A percentile compares a stretch with the other conserved stretches of the same genome.
Conservation (phyloP, 148 eudicot genomes). For the Talinum fruticosum region DNA sequence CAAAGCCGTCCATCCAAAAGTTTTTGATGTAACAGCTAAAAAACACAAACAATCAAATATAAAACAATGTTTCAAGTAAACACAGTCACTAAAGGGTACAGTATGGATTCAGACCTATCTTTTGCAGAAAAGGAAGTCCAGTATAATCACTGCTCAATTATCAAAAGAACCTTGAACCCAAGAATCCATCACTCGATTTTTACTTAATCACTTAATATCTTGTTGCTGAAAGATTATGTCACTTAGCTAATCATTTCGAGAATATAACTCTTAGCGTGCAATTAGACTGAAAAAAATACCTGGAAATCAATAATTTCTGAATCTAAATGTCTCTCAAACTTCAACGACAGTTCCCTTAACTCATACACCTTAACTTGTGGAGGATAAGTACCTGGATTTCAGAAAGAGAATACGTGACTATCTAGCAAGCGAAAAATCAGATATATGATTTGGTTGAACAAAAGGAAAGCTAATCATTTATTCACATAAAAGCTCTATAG, state of each 20-base stretch:
- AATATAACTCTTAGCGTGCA: background rate
- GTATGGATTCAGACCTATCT: background rate
- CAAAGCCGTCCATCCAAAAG: background rate
- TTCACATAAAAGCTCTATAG: background rate
- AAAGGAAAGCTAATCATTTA: background rate
- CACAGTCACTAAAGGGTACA: background rate
- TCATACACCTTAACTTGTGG: conserved; percentile 96
- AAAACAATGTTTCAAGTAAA: no score
- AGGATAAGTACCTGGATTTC: conserved; percentile 75
- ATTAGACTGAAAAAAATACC: conserved; percentile 36
- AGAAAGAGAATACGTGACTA: conserved; percentile 10
- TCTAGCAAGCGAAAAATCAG: background rate
- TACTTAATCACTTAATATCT: background rate
- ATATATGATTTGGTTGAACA: background rate
- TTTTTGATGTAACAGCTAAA: background rate
- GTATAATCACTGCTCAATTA: background rate
- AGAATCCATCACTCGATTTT: background rate
- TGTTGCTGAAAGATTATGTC: background rate
- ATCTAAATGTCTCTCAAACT: conserved; percentile 87
- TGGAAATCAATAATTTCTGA: conserved; percentile 86
- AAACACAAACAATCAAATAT: background rate
- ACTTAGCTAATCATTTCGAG: background rate
- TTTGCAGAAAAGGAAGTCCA: background rate
- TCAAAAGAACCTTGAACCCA: background rate
- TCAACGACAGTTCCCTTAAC: conserved; percentile 73